Evolutionary conservation across 768 basidiomycete genomes (phyloP), one percentile per base, ranked within the genome.

Genomic region (Tricholomella constricta): DNA sequence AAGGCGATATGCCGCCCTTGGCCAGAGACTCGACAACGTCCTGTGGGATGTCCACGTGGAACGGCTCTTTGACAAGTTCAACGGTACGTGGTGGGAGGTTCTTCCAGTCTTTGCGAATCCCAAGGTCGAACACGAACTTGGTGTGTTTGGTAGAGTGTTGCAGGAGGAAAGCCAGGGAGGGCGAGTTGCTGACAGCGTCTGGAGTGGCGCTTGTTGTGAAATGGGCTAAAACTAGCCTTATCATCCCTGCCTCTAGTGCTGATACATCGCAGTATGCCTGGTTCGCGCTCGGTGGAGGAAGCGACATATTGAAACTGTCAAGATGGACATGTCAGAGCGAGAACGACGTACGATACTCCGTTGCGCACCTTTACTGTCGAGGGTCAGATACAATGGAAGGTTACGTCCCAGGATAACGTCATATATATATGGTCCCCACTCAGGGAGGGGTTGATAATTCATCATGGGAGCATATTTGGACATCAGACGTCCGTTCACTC

Each of bases 201-300:
- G 69, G 62, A 4, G 70, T 64, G 14, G 26, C 43, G 29, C 65
- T 72, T 19, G 70, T 71, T 32, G 81, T 61, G 46, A 79, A 59
- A 48, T 66, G 63, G 29, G 69, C 71, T 20, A 77, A 60, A 0
- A 72, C 61, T 8, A 83, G 56, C 22, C 57, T 58, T 6, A 85
- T 63, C 9, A 70, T 57, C 5, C 83, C 84, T 0, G 74, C 77
- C 55, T 82, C 80, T 32, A 86, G 72, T 0, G 78, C 82, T 35
- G 84, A 86, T 29, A 85, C 75, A 25, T 73, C 57, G 52, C 79
- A 77, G 59, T 76, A 84, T 0, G 82, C 67, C 59, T 85, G 84
- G 46, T 75, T 65, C 0, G 60, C 44, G 6, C 57, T 27, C 2
- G 79, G 77, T 2, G 62, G 59, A 8, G 81, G 81, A 31, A 83